phyloP scores from a whole-genome alignment of 306 rosid species.

The Quillaja saponaria region DNA sequence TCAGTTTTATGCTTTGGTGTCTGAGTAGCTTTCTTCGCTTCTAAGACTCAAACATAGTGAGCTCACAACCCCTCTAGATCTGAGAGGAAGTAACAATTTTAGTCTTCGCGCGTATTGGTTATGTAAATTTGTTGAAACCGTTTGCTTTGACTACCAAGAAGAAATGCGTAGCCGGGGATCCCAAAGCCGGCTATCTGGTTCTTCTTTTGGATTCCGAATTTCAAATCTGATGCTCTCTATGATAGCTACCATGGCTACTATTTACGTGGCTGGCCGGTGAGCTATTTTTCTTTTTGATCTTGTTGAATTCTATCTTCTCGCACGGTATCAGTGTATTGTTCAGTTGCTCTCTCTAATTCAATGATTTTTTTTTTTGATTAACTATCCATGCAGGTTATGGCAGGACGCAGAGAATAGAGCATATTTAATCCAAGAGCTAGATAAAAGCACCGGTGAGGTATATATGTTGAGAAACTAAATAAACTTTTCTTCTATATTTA shows the following conservation, averaged over 20 bases:
- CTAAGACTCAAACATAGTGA: not conserved
- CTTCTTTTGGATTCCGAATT: slow-evolving; percentile 51
- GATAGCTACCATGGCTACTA: slow-evolving; percentile 66
- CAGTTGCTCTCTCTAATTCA: not conserved
- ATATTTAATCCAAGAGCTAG: slow-evolving; percentile 51
- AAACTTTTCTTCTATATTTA: too few species aligned
- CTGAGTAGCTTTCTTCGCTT: not conserved
- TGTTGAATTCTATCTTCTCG: not conserved
- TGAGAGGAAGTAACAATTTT: slow-evolving; percentile 7
- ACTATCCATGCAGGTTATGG: slow-evolving; percentile 48
- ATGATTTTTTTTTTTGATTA: slow-evolving; percentile 1
- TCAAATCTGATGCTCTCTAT: slow-evolving; percentile 49
- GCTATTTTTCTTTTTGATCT: not conserved
- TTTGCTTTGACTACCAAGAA: not conserved
- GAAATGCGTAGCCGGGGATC: slow-evolving; percentile 64
- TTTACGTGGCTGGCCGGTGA: slow-evolving; percentile 75
- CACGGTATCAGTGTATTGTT: not conserved
- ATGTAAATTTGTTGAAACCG: slow-evolving; percentile 30
- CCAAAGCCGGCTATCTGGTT: slow-evolving; percentile 55
- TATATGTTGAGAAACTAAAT: not conserved
- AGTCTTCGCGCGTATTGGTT: slow-evolving; percentile 1
- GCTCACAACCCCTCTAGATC: slow-evolving; percentile 29
- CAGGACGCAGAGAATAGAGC: slow-evolving; percentile 67
- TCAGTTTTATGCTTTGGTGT: not conserved
- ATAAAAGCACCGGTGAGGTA: slow-evolving; percentile 52